A percentile compares a stretch with the other conserved stretches of the same genome.
phyloP scores from a whole-genome alignment of 2,329 filamentous ascomycete species.

The Hymenoscyphus salicellus region DNA sequence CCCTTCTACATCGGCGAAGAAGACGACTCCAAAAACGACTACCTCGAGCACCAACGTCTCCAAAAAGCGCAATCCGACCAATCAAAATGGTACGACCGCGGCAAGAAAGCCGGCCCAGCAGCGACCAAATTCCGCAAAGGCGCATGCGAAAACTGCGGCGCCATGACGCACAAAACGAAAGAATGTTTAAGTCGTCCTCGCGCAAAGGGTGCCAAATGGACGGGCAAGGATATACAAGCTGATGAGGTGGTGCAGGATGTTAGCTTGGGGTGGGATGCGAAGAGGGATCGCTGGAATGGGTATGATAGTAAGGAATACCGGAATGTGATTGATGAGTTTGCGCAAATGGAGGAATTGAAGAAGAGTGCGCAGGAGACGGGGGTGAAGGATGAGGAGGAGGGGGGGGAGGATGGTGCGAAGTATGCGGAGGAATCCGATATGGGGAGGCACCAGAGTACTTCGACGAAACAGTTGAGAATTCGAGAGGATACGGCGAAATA shows the following conservation, averaged over 20 bases:
- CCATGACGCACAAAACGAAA: constrained; percentile 93
- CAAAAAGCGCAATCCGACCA: constrained; percentile 63
- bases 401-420: constrained; percentile 60
- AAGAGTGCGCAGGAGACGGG: constrained; percentile 49
- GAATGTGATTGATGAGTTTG: constrained; percentile 83
- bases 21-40: constrained; percentile 69
- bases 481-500: constrained; percentile 98
- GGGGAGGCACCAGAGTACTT: constrained; percentile 87
- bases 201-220: constrained; percentile 87
- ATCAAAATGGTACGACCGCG: constrained; percentile 90
- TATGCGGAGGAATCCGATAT: constrained; percentile 97
- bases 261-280: constrained; percentile 90
- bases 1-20: constrained; percentile 90
- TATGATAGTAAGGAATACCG: constrained; percentile 87
- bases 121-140: constrained; percentile 98
- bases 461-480: constrained; percentile 84
- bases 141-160: constrained; percentile 96
- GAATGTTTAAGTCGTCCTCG: constrained; percentile 88
- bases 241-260: constrained; percentile 86
- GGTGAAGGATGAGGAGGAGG: constrained; percentile 49
- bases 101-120: constrained; percentile 77
- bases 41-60: constrained; percentile 91
- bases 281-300: constrained; percentile 97
- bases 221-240: constrained; percentile 87
- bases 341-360: constrained; percentile 75